Conservation (phyloP, 1,284 basidiomycete genomes). For the Cerioporus squamosus region DNA sequence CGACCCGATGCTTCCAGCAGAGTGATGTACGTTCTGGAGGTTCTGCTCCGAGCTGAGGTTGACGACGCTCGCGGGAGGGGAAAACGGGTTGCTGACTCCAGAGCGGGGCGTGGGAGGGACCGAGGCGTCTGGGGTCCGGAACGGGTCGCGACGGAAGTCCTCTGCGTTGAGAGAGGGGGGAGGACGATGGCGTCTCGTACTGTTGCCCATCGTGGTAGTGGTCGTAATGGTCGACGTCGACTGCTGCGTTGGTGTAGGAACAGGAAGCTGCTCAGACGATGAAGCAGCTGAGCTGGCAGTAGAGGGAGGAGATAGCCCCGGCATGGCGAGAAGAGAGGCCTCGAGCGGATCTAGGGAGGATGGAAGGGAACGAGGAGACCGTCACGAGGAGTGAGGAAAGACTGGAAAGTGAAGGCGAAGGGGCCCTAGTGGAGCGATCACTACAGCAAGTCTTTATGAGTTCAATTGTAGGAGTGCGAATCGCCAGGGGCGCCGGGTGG, state of each 20-base stretch:
- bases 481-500: not conserved
- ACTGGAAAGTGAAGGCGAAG: conserved; percentile 10
- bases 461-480: not conserved
- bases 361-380: conserved; percentile 2
- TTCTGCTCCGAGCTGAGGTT: conserved; percentile 42
- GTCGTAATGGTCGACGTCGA: not conserved
- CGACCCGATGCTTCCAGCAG: conserved; percentile 15
- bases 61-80: conserved; percentile 51
- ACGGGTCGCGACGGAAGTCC: conserved; percentile 34
- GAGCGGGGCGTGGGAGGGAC: conserved; percentile 41
- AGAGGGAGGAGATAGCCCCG: conserved; percentile 16
- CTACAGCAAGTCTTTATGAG: conserved; percentile 16
- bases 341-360: conserved; percentile 6
- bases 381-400: not conserved
- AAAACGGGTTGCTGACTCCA: conserved; percentile 51
- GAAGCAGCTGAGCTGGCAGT: conserved; percentile 19
- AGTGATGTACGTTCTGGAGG: conserved; percentile 14
- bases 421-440: conserved; percentile 8
- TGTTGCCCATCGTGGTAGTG: conserved; percentile 21
- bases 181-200: conserved; percentile 28
- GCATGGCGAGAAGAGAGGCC: conserved; percentile 11
- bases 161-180: conserved; percentile 30
- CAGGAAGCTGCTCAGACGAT: conserved; percentile 25
- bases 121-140: conserved; percentile 34
- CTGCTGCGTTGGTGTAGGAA: conserved; percentile 20